phyloP scores from a whole-genome alignment of 148 eudicot species.

The Simmondsia chinensis region DNA sequence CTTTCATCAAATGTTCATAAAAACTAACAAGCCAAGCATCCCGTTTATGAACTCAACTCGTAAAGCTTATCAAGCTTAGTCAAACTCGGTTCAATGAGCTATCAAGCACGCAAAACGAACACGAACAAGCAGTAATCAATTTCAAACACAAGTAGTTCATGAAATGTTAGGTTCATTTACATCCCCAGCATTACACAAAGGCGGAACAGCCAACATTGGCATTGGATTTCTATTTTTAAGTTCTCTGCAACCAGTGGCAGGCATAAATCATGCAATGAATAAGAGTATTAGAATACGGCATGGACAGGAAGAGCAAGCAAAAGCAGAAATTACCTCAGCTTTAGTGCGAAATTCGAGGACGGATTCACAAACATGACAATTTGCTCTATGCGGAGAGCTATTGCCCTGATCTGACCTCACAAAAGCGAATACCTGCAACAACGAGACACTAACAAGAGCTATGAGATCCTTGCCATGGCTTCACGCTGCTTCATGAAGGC shows the following conservation, averaged over 20 bases:
- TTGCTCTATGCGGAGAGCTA: constrained; percentile 57
- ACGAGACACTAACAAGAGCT: neutral
- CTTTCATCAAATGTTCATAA: too few species aligned
- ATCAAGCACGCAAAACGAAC: too few species aligned
- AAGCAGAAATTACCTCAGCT: constrained; percentile 58
- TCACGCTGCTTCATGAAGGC: neutral
- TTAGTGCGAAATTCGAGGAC: constrained; percentile 78
- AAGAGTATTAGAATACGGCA: neutral
- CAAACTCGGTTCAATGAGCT: too few species aligned
- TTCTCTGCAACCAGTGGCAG: neutral
- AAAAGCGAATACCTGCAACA: constrained; percentile 88
- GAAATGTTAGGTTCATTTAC: too few species aligned
- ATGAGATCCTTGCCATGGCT: constrained; percentile 1
- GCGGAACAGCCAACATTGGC: too few species aligned
- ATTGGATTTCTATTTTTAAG: too few species aligned
- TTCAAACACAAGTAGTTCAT: too few species aligned
- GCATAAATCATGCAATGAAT: neutral
- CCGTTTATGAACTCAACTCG: too few species aligned
- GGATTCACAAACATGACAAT: constrained; percentile 85
- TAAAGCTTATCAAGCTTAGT: too few species aligned
- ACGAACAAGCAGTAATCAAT: too few species aligned
- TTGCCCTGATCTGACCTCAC: constrained; percentile 51
- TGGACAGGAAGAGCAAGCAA: neutral
- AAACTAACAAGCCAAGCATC: too few species aligned
- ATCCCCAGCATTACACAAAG: too few species aligned